Percentiles rank a stretch among this genome's conserved stretches.
Evolutionary conservation across 2,329 filamentous ascomycete species (phyloP).

Genomic region (Thelonectria blattea): DNA sequence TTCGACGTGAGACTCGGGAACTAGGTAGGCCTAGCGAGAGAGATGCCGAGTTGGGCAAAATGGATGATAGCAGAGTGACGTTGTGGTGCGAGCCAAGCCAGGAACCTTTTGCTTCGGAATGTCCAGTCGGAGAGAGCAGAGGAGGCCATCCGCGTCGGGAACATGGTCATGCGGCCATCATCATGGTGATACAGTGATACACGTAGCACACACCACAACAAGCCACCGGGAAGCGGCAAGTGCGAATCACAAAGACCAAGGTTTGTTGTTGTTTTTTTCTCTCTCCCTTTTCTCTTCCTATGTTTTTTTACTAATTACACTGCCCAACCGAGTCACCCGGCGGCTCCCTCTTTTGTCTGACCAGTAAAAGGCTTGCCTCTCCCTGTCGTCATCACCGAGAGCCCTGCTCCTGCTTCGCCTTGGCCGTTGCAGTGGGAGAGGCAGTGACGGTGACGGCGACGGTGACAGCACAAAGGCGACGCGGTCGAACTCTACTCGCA

Average conservation of each 20-base stretch:
- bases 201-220: not conserved
- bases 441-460: not conserved
- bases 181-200: not conserved
- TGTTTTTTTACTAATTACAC: not conserved
- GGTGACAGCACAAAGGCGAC: not conserved
- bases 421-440: not conserved
- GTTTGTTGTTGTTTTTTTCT: not conserved
- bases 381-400: not conserved
- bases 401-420: not conserved
- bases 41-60: not conserved
- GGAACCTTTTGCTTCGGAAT: not conserved
- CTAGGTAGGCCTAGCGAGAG: too few relatives aligned
- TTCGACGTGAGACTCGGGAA: too few relatives aligned
- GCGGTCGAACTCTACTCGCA: not conserved
- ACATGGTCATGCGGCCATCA: not conserved
- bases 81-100: not conserved
- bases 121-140: not conserved
- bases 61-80: slow-evolving; percentile 32
- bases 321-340: not conserved
- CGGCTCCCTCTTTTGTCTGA: not conserved
- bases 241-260: not conserved
- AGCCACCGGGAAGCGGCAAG: not conserved
- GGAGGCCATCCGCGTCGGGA: too few relatives aligned
- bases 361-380: not conserved
- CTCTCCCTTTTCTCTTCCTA: too few relatives aligned